phyloP scores from a whole-genome alignment of 2,329 filamentous ascomycete genomes.

The Ambrosiella cleistominuta region DNA sequence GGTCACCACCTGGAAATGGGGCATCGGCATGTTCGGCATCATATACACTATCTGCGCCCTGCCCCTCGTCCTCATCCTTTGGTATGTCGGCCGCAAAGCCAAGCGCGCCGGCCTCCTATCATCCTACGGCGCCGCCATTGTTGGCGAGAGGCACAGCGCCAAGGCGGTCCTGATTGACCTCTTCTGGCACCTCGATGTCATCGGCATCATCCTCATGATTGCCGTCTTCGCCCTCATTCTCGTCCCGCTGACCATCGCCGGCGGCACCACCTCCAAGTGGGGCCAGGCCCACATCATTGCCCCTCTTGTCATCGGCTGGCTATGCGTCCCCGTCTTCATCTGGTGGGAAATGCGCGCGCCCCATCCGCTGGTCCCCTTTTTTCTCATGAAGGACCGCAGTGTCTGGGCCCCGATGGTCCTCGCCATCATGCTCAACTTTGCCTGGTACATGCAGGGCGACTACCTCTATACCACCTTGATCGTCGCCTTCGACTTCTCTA shows the following conservation, averaged over 20 bases:
- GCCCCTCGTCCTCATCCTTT: slow-evolving; percentile 36
- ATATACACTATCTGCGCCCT: slow-evolving; percentile 41
- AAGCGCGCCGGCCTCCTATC: slow-evolving; percentile 30
- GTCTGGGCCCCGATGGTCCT: slow-evolving; percentile 47
- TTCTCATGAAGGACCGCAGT: slow-evolving; percentile 42
- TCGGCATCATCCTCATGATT: slow-evolving; percentile 28
- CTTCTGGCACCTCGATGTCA: slow-evolving; percentile 29
- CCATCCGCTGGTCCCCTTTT: slow-evolving; percentile 42
- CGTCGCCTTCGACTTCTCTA: slow-evolving; percentile 42
- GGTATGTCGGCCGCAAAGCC: slow-evolving; percentile 33
- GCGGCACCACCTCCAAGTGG: slow-evolving; percentile 25
- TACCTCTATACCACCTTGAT: slow-evolving; percentile 46
- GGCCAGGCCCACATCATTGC: slow-evolving; percentile 23
- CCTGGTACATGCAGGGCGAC: slow-evolving; percentile 46
- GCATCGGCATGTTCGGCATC: slow-evolving; percentile 46
- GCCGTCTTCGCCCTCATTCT: slow-evolving; percentile 30
- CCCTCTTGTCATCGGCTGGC: slow-evolving; percentile 27
- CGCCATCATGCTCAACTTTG: slow-evolving; percentile 35
- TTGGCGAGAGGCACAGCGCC: slow-evolving; percentile 18
- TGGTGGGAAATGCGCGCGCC: slow-evolving; percentile 30
- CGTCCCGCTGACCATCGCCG: slow-evolving; percentile 28
- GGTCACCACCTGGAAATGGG: slow-evolving; percentile 40
- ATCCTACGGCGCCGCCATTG: slow-evolving; percentile 20
- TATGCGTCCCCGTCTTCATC: slow-evolving; percentile 33
- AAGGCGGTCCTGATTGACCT: slow-evolving; percentile 17